Base-by-base conservation (phyloP, 371 early-diverging fungal genomes). In the Amoeboaphelidium protococcarum region DNA sequence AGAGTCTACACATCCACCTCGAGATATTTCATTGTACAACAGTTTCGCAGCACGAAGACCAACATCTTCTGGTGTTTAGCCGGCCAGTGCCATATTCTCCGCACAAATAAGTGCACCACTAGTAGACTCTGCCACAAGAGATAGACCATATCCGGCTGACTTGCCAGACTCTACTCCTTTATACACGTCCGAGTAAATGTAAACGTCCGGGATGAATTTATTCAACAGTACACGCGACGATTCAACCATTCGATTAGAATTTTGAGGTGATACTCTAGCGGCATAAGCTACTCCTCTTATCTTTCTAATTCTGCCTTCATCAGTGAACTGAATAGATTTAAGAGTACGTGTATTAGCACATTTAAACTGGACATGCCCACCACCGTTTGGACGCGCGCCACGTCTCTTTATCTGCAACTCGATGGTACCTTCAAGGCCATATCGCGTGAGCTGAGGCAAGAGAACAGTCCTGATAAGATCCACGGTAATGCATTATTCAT, bases 161-260 rank as follows among this genome's bases (percentile, higher is more conserved):
- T 67, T 48, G 31, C 96, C 97, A 41, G 86, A 75, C 50, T 95
- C 91, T 20, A 75, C 79, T 22, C 91, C 90, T 56, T 88, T 87
- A 57, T 79, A 90, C 24, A 90, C 82, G 62, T 95, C 95, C 12
- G 91, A 85, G 57, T 87, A 88, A 47, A 98, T 76, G 60, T 91
- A 92, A 44, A 91, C 81, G 59, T 94, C 94, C 4, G 87, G 87
- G 42, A 92, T 81, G 58, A 75, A 84, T 49, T 76, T 67, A 47
- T 86, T 83, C 47, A 91, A 63, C 48, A 81, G 58, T 10, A 76
- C 64, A 45, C 92, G 71, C 21, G 91, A 82, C 3, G 82, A 63
- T 52, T 91, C 85, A 0, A 82, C 82, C 56, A 94, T 69, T 26
- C 92, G 79, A 61, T 87, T 88, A 27, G 90, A 78, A 54, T 81